These are phyloP conservation scores for Penicillium griseofulvum DNA, from an alignment of 2,329 filamentous ascomycete species.

Conservation along the genomic window DNA sequence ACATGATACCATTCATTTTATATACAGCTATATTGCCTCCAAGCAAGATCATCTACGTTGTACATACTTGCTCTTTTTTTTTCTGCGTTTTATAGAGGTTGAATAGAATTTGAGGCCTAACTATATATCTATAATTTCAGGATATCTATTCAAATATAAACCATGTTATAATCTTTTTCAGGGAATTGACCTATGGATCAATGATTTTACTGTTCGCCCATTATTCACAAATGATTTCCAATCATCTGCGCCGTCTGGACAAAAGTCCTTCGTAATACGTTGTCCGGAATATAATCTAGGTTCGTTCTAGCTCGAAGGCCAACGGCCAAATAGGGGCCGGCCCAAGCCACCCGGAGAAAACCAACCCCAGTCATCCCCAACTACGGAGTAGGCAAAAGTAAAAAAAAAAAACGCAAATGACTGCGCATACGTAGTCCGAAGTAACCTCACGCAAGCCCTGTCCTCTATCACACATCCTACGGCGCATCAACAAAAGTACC, in stretches of 20 bases:
- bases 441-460: background rate
- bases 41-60: background rate
- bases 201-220: background rate
- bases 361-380: background rate
- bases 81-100: background rate
- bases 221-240: background rate
- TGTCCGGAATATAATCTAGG: background rate
- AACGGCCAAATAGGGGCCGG: background rate
- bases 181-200: background rate
- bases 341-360: conserved; percentile 1
- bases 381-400: background rate
- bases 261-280: background rate
- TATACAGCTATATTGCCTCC: background rate
- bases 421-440: background rate
- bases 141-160: background rate
- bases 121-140: background rate
- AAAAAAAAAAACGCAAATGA: background rate
- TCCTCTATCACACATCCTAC: background rate
- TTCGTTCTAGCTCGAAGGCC: background rate
- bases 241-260: background rate
- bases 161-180: background rate
- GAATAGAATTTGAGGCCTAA: background rate
- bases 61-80: background rate
- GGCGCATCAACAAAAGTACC: conserved; percentile 2
- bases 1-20: conserved; percentile 21